Evolutionary conservation across 345 rosid species (phyloP).

Genomic region (Acer campestre): DNA sequence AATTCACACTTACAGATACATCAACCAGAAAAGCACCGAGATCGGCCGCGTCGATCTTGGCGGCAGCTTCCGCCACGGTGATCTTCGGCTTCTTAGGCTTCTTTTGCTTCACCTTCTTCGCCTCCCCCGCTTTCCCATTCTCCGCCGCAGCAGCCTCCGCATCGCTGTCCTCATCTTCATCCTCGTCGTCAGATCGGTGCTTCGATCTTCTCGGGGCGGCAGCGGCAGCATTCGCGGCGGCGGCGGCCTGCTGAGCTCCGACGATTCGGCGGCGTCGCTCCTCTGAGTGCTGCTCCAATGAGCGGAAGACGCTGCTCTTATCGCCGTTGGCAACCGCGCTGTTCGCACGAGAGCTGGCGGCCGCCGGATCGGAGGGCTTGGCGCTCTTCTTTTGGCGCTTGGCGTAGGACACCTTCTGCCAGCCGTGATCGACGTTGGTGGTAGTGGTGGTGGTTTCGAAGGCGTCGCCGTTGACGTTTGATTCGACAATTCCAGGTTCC

Average conservation of each 20-base stretch:
- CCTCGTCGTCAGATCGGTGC: slow-evolving; percentile 42
- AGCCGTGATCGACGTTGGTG: slow-evolving; percentile 55
- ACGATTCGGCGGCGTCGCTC: slow-evolving; percentile 49
- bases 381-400: slow-evolving; percentile 55
- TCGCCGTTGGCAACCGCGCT: slow-evolving; percentile 34
- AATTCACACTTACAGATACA: slow-evolving; percentile 35
- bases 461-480: slow-evolving; percentile 39
- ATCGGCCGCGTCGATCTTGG: slow-evolving; percentile 57
- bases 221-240: slow-evolving; percentile 23
- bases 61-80: slow-evolving; percentile 64
- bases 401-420: slow-evolving; percentile 71
- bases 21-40: slow-evolving; percentile 57
- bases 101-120: slow-evolving; percentile 50
- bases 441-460: slow-evolving; percentile 24
- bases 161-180: slow-evolving; percentile 39
- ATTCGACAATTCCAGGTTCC: slow-evolving; percentile 35
- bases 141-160: slow-evolving; percentile 34
- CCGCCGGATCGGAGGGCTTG: slow-evolving; percentile 37
- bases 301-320: slow-evolving; percentile 40
- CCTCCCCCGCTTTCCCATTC: slow-evolving; percentile 34
- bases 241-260: slow-evolving; percentile 36
- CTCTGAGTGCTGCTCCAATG: slow-evolving; percentile 56
- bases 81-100: slow-evolving; percentile 75
- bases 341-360: background rate
- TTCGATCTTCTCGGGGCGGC: slow-evolving; percentile 32